Conservation (phyloP, 352 stramenopile species). For the Saprolegnia diclina region DNA sequence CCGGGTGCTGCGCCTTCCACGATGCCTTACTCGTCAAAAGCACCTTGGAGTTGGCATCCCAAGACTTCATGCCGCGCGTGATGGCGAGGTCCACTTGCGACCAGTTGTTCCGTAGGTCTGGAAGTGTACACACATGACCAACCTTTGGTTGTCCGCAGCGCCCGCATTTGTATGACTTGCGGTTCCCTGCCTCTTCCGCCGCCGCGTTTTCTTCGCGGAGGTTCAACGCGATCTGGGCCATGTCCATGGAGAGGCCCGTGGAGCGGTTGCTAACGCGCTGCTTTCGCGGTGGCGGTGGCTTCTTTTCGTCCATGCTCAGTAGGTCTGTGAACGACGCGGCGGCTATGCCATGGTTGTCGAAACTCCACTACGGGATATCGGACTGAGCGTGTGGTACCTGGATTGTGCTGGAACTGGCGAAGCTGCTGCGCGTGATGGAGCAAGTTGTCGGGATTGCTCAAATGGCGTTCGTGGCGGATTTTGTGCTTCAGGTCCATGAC, state of each 20-base stretch:
- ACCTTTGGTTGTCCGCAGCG: constrained; percentile 81
- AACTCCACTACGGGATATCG: too few species aligned
- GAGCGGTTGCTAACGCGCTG: constrained; percentile 32
- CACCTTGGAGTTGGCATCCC: constrained; percentile 23
- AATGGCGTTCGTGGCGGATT: constrained; percentile 23
- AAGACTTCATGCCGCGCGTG: constrained; percentile 23
- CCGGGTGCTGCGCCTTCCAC: constrained; percentile 9
- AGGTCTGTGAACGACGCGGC: not conserved
- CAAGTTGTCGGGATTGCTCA: constrained; percentile 24
- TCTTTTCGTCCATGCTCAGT: constrained; percentile 14
- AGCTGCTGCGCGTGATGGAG: constrained; percentile 25
- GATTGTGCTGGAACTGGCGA: constrained; percentile 10
- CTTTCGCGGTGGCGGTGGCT: not conserved
- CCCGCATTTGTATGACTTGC: constrained; percentile 84
- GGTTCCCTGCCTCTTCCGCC: constrained; percentile 39
- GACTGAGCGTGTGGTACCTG: not conserved
- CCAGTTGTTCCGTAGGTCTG: constrained; percentile 82
- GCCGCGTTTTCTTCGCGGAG: constrained; percentile 41
- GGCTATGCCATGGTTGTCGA: not conserved
- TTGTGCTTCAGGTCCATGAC: constrained; percentile 26
- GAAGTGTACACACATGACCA: constrained; percentile 80
- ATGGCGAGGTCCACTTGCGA: constrained; percentile 38
- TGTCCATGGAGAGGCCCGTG: constrained; percentile 73
- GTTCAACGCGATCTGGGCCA: constrained; percentile 72
- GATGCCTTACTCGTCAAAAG: not conserved